Evolutionary conservation across 2,329 filamentous ascomycete species (phyloP).

Genomic region (Pseudocercospora macadamiae): DNA sequence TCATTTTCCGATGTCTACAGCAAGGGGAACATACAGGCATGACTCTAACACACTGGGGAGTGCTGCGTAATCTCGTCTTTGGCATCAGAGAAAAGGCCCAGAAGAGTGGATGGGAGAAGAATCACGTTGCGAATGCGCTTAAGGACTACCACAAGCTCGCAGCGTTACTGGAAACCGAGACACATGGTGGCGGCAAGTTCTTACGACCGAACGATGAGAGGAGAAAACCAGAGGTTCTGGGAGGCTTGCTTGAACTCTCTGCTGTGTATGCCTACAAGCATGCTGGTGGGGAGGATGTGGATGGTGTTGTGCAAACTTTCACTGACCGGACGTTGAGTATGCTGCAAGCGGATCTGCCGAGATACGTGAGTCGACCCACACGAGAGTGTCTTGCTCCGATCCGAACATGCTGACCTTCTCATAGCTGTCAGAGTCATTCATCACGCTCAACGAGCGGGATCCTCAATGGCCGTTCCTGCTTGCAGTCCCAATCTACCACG

Average conservation of each 20-base stretch:
- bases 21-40: slow-evolving; percentile 39
- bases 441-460: not conserved
- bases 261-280: slow-evolving; percentile 45
- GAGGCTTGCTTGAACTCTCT: slow-evolving; percentile 48
- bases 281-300: slow-evolving; percentile 37
- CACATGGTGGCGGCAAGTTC: slow-evolving; percentile 40
- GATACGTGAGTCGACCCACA: slow-evolving; percentile 14
- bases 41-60: slow-evolving; percentile 34
- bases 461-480: slow-evolving; percentile 34
- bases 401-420: not conserved
- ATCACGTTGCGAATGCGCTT: slow-evolving; percentile 43
- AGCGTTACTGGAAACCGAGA: slow-evolving; percentile 45
- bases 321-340: slow-evolving; percentile 43
- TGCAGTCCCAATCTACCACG: slow-evolving; percentile 46
- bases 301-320: slow-evolving; percentile 45
- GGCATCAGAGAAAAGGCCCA: slow-evolving; percentile 41
- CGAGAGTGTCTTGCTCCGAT: not conserved
- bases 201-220: slow-evolving; percentile 36
- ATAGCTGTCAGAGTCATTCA: not conserved
- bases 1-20: slow-evolving; percentile 39
- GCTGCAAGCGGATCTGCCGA: slow-evolving; percentile 22
- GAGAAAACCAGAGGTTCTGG: slow-evolving; percentile 43
- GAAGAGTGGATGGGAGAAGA: slow-evolving; percentile 40
- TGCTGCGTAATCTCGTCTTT: slow-evolving; percentile 41
- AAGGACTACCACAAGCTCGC: slow-evolving; percentile 44